A percentile compares a stretch with the other conserved stretches of the same genome.
Conservation (phyloP, 345 rosid genomes). For the Clausena lansium region DNA sequence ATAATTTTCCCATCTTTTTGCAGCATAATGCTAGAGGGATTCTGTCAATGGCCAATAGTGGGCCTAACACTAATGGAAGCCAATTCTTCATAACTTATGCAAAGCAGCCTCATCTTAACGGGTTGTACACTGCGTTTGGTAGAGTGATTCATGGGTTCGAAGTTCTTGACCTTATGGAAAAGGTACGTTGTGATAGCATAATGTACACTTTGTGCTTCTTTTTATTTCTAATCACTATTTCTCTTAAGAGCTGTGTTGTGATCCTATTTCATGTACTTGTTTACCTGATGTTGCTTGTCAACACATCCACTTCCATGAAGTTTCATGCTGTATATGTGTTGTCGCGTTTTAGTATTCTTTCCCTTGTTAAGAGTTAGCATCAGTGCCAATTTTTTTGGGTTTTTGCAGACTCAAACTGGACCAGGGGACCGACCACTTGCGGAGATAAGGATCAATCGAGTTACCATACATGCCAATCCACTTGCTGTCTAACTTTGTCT, state of each 20-base stretch:
- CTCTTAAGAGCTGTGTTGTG: background rate
- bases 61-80: slow-evolving; percentile 96
- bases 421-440: slow-evolving; percentile 94
- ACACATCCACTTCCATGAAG: background rate
- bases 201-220: background rate
- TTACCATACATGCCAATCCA: slow-evolving; percentile 94
- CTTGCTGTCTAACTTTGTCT: slow-evolving; percentile 63
- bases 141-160: slow-evolving; percentile 97
- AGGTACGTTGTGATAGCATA: slow-evolving; percentile 42
- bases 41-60: slow-evolving; percentile 93
- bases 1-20: background rate
- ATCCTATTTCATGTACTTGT: background rate
- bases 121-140: slow-evolving; percentile 89
- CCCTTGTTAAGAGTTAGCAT: background rate
- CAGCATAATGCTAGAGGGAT: slow-evolving; percentile 98
- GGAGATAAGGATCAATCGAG: slow-evolving; percentile 91
- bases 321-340: background rate
- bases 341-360: background rate
- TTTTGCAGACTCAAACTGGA: slow-evolving; percentile 82
- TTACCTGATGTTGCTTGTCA: background rate
- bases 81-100: slow-evolving; percentile 86
- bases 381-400: background rate
- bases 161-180: slow-evolving; percentile 97
- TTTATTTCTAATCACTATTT: background rate
- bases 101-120: slow-evolving; percentile 97